A percentile compares a stretch with the other conserved stretches of the same genome.
phyloP scores from a whole-genome alignment of 2,329 filamentous ascomycete species.

The Cladosporium sp. region DNA sequence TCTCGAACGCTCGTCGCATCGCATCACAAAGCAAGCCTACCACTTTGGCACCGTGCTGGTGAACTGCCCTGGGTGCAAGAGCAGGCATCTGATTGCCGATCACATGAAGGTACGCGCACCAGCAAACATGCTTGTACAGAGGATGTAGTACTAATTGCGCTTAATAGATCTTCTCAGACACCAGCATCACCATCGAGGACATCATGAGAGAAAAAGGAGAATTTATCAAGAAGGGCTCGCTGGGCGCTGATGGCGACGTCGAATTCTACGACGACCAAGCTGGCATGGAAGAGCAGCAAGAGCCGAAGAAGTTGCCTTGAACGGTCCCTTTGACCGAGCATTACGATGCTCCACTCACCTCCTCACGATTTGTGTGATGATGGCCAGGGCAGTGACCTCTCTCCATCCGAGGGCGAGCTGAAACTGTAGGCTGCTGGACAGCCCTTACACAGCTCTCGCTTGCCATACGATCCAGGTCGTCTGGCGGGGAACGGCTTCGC shows the following conservation, averaged over 20 bases:
- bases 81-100: slow-evolving; percentile 88
- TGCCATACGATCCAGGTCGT: background rate
- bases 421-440: background rate
- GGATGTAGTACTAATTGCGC: background rate
- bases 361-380: background rate
- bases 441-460: background rate
- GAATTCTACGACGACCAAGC: slow-evolving; percentile 79
- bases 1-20: slow-evolving; percentile 74
- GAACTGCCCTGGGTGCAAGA: slow-evolving; percentile 81
- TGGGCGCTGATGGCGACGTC: slow-evolving; percentile 78
- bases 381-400: background rate
- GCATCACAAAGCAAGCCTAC: slow-evolving; percentile 90
- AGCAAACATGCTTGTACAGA: background rate
- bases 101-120: slow-evolving; percentile 65
- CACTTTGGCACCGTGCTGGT: slow-evolving; percentile 88
- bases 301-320: slow-evolving; percentile 5
- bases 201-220: slow-evolving; percentile 74
- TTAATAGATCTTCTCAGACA: slow-evolving; percentile 68
- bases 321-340: background rate
- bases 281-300: background rate
- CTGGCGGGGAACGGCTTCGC: background rate
- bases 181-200: slow-evolving; percentile 71
- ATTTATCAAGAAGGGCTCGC: slow-evolving; percentile 68
- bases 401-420: background rate
- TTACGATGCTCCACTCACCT: background rate